Evolutionary conservation across 805 yeast species (phyloP).

Genomic region (Maudiozyma serrabonitensis): DNA sequence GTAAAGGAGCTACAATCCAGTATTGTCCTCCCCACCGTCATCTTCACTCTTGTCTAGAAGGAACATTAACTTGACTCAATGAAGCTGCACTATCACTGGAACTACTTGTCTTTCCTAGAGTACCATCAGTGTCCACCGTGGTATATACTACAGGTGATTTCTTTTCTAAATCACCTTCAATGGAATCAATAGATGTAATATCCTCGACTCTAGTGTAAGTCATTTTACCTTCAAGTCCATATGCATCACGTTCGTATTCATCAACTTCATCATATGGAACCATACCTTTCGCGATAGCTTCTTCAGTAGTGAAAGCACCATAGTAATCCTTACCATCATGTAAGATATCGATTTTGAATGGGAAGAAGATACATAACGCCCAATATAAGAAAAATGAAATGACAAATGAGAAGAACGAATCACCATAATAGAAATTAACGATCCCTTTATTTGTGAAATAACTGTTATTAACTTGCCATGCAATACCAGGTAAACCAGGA

Average conservation of each 20-base stretch:
- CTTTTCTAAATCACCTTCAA: neutral
- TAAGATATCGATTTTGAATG: conserved; percentile 27
- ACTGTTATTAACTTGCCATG: conserved; percentile 28
- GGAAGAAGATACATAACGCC: conserved; percentile 30
- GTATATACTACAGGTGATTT: neutral
- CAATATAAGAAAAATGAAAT: conserved; percentile 33
- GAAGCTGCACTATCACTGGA: neutral
- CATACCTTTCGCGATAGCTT: conserved; percentile 26
- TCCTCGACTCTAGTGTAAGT: conserved; percentile 1
- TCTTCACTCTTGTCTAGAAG: neutral
- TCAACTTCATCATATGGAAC: conserved; percentile 26
- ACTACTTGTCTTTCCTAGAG: neutral
- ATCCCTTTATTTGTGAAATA: conserved; percentile 30
- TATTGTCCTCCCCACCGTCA: too few species aligned
- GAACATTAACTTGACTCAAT: neutral
- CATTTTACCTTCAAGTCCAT: conserved; percentile 1
- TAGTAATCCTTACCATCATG: conserved; percentile 35
- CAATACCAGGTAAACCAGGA: conserved; percentile 43
- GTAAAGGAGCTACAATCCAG: too few species aligned
- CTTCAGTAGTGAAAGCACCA: conserved; percentile 31
- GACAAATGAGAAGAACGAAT: conserved; percentile 34
- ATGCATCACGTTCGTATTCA: conserved; percentile 15
- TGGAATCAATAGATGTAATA: neutral
- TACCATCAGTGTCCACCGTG: neutral
- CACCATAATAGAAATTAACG: conserved; percentile 35